These are phyloP conservation scores for Apiotrichum brassicae DNA, from an alignment of 1,284 basidiomycete genomes.

Conservation along the genomic window DNA sequence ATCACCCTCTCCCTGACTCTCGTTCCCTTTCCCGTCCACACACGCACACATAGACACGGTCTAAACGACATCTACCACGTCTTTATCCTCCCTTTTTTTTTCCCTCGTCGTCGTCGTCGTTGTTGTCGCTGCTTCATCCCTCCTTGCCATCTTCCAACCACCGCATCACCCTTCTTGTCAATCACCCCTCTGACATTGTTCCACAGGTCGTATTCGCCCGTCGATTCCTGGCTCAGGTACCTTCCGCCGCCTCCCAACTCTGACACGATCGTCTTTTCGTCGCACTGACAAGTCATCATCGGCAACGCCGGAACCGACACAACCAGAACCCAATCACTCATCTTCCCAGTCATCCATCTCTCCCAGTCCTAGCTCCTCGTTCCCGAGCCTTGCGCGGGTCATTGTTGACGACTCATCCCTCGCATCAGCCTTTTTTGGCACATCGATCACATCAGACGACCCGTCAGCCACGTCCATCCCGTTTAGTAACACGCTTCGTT, in stretches of 20 bases:
- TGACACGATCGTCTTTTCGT: slow-evolving; percentile 30
- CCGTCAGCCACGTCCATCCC: not conserved
- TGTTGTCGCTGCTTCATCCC: not conserved
- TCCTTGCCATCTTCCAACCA: not conserved
- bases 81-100: not conserved
- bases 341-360: not conserved
- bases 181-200: not conserved
- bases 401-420: slow-evolving; percentile 20
- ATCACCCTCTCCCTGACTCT: too few relatives aligned
- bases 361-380: slow-evolving; percentile 9
- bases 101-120: not conserved
- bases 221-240: slow-evolving; percentile 28
- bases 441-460: slow-evolving; percentile 7
- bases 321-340: too few relatives aligned
- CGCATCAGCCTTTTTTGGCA: slow-evolving; percentile 16
- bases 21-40: too few relatives aligned
- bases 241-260: slow-evolving; percentile 29
- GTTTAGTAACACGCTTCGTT: not conserved
- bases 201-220: slow-evolving; percentile 19
- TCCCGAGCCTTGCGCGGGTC: slow-evolving; percentile 14
- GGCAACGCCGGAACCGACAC: not conserved
- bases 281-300: slow-evolving; percentile 22
- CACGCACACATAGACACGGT: too few relatives aligned
- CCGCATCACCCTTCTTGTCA: not conserved
- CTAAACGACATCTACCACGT: too few relatives aligned